A percentile compares a stretch with the other conserved stretches of the same genome.
Conservation (phyloP, 495 filamentous ascomycete species). For the Penicillium paradoxum region DNA sequence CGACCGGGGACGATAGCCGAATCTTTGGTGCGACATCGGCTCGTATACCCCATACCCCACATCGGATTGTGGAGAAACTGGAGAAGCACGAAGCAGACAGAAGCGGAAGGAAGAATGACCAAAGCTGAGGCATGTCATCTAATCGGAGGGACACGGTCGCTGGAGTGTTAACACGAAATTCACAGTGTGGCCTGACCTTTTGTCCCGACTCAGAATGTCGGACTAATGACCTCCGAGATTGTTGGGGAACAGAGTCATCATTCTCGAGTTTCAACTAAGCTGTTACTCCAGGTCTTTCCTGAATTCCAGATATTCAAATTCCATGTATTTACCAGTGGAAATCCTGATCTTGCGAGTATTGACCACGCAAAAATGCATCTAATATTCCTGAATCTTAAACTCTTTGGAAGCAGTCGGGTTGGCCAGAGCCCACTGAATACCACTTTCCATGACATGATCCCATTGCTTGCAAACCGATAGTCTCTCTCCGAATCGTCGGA, state of each 20-base stretch:
- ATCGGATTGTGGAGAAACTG: neutral
- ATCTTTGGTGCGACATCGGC: neutral
- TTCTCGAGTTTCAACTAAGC: too few species aligned
- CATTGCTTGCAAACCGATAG: slow-evolving; percentile 32
- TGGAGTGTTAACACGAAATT: too few species aligned
- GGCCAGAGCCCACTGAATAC: slow-evolving; percentile 37
- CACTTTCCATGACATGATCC: slow-evolving; percentile 37
- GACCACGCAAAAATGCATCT: neutral
- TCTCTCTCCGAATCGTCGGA: slow-evolving; percentile 32
- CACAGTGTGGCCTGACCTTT: too few species aligned
- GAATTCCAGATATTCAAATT: too few species aligned
- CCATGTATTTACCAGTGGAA: too few species aligned
- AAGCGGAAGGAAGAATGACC: neutral
- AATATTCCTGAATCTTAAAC: neutral
- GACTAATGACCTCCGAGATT: too few species aligned
- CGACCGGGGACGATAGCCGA: neutral
- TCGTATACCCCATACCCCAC: neutral
- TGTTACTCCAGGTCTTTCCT: too few species aligned
- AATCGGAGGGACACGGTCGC: neutral
- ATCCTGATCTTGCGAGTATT: too few species aligned
- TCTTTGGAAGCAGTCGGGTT: slow-evolving; percentile 13
- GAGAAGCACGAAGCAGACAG: neutral
- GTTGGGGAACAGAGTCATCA: too few species aligned
- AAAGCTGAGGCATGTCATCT: neutral
- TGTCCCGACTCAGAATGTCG: too few species aligned